Evolutionary conservation across 768 basidiomycete species (phyloP).

Genomic region (Suillus subluteus): DNA sequence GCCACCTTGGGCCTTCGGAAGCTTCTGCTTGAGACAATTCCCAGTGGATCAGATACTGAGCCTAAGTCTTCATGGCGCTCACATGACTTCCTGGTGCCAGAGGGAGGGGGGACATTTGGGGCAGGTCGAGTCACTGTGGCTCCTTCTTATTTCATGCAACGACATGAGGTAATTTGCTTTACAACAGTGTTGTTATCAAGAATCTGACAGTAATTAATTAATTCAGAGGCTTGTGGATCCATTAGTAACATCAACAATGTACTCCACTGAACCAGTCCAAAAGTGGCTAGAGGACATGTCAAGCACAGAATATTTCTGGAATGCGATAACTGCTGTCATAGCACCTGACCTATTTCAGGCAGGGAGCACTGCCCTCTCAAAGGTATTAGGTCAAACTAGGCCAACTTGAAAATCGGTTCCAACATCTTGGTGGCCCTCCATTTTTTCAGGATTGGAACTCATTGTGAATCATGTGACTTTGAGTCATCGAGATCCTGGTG

Average conservation of each 20-base stretch:
- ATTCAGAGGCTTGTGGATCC: not conserved
- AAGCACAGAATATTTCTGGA: not conserved
- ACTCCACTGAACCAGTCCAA: not conserved
- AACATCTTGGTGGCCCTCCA: slow-evolving; percentile 8
- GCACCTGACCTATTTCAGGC: not conserved
- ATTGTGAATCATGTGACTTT: slow-evolving; percentile 8
- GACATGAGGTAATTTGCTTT: not conserved
- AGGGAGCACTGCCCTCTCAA: not conserved
- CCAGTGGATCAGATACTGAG: not conserved
- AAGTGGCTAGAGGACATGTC: not conserved
- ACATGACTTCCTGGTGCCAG: not conserved
- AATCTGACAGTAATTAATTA: not conserved
- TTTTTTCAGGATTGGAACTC: slow-evolving; percentile 8
- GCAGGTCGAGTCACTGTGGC: not conserved
- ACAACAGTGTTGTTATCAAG: not conserved
- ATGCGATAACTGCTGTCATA: not conserved
- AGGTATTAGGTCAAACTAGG: not conserved
- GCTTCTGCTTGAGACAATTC: not conserved
- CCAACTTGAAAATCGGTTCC: not conserved
- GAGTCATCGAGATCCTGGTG: not conserved
- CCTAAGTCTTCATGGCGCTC: not conserved
- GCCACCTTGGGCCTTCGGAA: not conserved
- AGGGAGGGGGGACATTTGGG: not conserved
- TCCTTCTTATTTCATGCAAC: not conserved
- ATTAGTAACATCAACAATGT: not conserved